phyloP scores from a whole-genome alignment of 2,329 filamentous ascomycete genomes.

The Teratosphaeriaceae sp. region DNA sequence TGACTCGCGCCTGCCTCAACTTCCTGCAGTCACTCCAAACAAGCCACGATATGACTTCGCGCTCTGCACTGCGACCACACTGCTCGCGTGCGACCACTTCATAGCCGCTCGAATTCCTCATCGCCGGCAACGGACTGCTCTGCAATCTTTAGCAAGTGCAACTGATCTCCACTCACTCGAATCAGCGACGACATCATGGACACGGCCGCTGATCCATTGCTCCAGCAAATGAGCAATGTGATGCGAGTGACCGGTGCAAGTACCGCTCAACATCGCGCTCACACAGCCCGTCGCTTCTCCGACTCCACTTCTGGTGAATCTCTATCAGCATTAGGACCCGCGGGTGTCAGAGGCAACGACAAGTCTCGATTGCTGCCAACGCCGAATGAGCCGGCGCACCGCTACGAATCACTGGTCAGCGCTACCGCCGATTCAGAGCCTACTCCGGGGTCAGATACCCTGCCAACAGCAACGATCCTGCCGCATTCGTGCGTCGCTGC shows the following conservation, averaged over 20 bases:
- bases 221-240: no score
- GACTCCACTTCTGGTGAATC: not conserved
- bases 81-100: no score
- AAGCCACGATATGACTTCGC: no score
- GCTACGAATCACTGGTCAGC: not conserved
- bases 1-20: no score
- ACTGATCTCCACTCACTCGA: no score
- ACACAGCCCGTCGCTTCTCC: not conserved
- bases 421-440: not conserved
- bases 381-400: constrained; percentile 4
- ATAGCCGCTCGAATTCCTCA: no score
- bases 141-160: no score
- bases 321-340: not conserved
- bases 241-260: not conserved
- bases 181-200: no score
- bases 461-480: not conserved
- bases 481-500: constrained; percentile 8
- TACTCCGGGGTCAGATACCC: not conserved
- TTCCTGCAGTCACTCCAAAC: no score
- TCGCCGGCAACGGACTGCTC: no score
- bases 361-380: constrained; percentile 8
- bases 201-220: no score
- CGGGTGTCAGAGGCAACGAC: constrained; percentile 9
- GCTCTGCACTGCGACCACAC: no score
- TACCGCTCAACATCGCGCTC: not conserved